Conservation (phyloP, 2,329 filamentous ascomycete genomes). For the Colletotrichum echinochloae region DNA sequence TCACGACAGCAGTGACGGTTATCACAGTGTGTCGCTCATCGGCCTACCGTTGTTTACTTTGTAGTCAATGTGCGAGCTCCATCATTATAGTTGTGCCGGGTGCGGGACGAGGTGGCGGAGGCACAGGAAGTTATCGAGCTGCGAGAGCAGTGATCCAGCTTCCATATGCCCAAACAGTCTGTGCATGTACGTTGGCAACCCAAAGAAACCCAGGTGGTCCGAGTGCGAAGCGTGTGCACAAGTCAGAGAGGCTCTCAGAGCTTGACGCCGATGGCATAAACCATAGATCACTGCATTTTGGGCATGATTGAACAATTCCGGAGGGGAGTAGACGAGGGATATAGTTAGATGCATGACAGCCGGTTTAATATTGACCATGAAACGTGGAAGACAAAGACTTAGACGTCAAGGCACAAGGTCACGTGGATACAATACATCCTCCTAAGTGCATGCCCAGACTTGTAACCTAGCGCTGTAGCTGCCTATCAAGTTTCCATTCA, state of each 20-base stretch:
- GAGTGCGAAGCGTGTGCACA: conserved; percentile 50
- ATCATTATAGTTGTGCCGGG: conserved; percentile 48
- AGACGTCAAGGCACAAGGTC: not conserved
- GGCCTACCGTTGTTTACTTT: too few relatives aligned
- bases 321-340: not conserved
- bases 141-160: conserved; percentile 49
- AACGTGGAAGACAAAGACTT: not conserved
- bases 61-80: conserved; percentile 52
- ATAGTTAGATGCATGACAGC: not conserved
- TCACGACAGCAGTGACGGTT: not conserved
- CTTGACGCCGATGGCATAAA: conserved; percentile 42
- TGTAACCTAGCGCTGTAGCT: not conserved
- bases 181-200: conserved; percentile 54
- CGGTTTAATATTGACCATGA: not conserved
- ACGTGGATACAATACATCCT: not conserved
- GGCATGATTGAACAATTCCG: too few relatives aligned
- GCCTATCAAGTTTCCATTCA: not conserved
- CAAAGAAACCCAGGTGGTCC: conserved; percentile 47
- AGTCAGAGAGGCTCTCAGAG: conserved; percentile 46
- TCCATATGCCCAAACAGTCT: conserved; percentile 49
- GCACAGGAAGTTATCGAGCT: conserved; percentile 52
- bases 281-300: not conserved
- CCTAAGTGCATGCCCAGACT: not conserved
- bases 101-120: conserved; percentile 50
- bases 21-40: not conserved